Conservation (phyloP, 2,329 filamentous ascomycete genomes). For the Penicillium hesseltinei region DNA sequence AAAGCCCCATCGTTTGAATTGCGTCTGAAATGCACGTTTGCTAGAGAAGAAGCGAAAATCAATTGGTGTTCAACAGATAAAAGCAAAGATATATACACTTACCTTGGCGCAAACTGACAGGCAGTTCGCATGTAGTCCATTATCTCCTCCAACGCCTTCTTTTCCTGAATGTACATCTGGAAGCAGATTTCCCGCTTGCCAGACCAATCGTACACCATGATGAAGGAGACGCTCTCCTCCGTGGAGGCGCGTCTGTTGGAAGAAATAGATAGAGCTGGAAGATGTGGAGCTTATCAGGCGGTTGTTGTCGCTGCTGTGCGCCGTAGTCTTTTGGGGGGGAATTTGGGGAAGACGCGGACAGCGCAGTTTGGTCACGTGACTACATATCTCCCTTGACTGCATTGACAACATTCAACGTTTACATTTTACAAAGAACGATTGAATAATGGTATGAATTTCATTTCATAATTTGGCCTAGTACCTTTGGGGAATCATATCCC, state of each 20-base stretch:
- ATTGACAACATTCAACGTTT: not conserved
- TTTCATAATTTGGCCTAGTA: slow-evolving; percentile 1
- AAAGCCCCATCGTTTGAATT: slow-evolving; percentile 77
- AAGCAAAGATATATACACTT: slow-evolving; percentile 29
- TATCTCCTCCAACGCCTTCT: slow-evolving; percentile 69
- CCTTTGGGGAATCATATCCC: slow-evolving; percentile 4
- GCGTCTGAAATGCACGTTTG: slow-evolving; percentile 72
- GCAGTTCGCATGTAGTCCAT: slow-evolving; percentile 66
- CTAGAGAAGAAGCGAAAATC: slow-evolving; percentile 32
- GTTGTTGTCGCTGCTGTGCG: slow-evolving; percentile 37
- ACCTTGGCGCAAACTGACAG: slow-evolving; percentile 70
- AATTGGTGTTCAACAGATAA: slow-evolving; percentile 1
- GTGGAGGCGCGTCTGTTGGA: slow-evolving; percentile 27
- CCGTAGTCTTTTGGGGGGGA: slow-evolving; percentile 30
- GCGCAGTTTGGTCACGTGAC: slow-evolving; percentile 26
- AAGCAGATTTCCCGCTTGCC: slow-evolving; percentile 65
- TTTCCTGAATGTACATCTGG: slow-evolving; percentile 74
- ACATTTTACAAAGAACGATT: not conserved
- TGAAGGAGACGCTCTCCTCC: slow-evolving; percentile 26
- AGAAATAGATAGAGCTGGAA: slow-evolving; percentile 11
- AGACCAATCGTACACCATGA: slow-evolving; percentile 63
- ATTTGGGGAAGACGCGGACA: slow-evolving; percentile 14
- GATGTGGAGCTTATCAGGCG: slow-evolving; percentile 28
- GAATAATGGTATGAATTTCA: slow-evolving; percentile 1
- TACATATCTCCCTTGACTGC: not conserved